phyloP scores from a whole-genome alignment of 305 asterid genomes.

The Fraxinus nigra region DNA sequence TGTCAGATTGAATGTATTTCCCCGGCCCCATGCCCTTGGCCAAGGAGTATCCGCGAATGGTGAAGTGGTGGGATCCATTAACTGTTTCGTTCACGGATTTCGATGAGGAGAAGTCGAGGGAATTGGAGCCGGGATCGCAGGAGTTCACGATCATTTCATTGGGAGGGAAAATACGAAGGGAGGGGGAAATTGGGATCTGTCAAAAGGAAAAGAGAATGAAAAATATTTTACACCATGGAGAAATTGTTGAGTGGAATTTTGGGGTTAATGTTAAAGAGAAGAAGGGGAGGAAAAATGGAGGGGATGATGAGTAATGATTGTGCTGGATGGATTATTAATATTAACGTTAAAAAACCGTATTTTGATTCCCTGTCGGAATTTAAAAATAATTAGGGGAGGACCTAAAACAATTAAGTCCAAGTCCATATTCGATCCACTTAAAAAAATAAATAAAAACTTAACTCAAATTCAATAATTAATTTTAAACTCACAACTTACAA shows the following conservation, averaged over 20 bases:
- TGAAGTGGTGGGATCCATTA: slow-evolving; percentile 13
- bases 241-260: neutral
- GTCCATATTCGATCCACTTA: too few species aligned
- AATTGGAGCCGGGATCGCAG: neutral
- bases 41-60: neutral
- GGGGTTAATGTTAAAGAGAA: neutral
- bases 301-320: neutral
- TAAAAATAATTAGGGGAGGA: too few species aligned
- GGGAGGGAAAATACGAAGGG: neutral
- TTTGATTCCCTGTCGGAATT: neutral
- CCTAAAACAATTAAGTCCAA: too few species aligned
- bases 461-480: too few species aligned
- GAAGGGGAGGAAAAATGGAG: neutral
- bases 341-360: neutral
- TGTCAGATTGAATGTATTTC: slow-evolving; percentile 3
- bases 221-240: neutral
- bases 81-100: slow-evolving; percentile 3
- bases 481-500: too few species aligned
- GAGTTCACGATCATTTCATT: neutral
- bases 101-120: neutral
- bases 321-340: neutral
- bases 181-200: neutral
- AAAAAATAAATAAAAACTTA: too few species aligned
- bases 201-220: neutral
- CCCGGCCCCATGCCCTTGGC: slow-evolving; percentile 18